Percentiles rank a stretch among this genome's conserved stretches.
Evolutionary conservation across 2,329 filamentous ascomycete species (phyloP).

Genomic region (Xylaria sp.): DNA sequence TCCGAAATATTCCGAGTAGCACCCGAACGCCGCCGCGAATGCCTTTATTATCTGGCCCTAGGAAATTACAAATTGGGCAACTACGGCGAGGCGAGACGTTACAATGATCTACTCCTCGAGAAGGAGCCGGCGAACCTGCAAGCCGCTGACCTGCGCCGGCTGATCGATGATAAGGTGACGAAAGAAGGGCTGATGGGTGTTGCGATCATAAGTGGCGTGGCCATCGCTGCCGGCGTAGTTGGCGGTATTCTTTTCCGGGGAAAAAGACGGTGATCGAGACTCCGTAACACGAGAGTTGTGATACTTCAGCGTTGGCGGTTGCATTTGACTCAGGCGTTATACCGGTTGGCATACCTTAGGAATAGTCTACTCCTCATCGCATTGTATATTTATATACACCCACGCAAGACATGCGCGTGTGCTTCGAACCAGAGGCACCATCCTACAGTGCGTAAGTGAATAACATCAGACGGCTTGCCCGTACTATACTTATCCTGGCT

Average conservation of each 20-base stretch:
- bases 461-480: too few species aligned
- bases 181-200: slow-evolving; percentile 94
- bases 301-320: slow-evolving; percentile 24
- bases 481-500: too few species aligned
- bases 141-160: slow-evolving; percentile 79
- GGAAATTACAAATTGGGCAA: slow-evolving; percentile 99
- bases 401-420: neutral
- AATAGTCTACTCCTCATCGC: slow-evolving; percentile 17
- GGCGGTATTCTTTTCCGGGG: slow-evolving; percentile 80
- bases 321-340: slow-evolving; percentile 29
- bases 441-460: too few species aligned
- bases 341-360: slow-evolving; percentile 20
- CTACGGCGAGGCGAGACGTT: slow-evolving; percentile 91
- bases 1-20: slow-evolving; percentile 96
- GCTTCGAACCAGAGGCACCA: too few species aligned
- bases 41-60: slow-evolving; percentile 95
- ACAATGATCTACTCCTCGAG: slow-evolving; percentile 91
- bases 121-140: slow-evolving; percentile 92
- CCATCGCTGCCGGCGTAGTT: slow-evolving; percentile 90
- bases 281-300: neutral
- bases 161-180: slow-evolving; percentile 96
- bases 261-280: slow-evolving; percentile 33
- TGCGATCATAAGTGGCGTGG: slow-evolving; percentile 91
- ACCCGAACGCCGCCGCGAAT: slow-evolving; percentile 93
- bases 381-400: slow-evolving; percentile 9